Percentiles rank a stretch among this genome's conserved stretches.
Conservation (phyloP, 805 yeast genomes). For the Groenewaldozyma salmanticensis region DNA sequence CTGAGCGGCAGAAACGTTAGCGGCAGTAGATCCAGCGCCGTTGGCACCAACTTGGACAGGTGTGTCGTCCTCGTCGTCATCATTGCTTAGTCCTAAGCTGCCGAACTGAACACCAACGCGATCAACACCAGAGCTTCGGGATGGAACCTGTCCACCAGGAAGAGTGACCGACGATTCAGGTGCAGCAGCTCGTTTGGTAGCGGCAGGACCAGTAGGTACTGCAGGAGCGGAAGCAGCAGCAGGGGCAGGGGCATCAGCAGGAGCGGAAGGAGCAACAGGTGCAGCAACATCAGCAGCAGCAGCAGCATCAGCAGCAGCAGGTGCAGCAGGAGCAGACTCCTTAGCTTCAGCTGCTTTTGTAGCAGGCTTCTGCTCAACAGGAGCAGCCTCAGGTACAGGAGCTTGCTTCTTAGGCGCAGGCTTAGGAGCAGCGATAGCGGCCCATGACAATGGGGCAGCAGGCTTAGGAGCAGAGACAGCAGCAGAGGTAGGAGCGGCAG, state of each 20-base stretch:
- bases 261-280: slow-evolving; percentile 2
- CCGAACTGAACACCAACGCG: slow-evolving; percentile 57
- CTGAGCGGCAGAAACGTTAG: background rate
- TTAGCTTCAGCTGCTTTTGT: slow-evolving; percentile 31
- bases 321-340: slow-evolving; percentile 8
- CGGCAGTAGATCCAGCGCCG: too few species aligned
- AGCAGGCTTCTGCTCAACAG: slow-evolving; percentile 74
- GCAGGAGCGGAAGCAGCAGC: slow-evolving; percentile 11
- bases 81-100: slow-evolving; percentile 40
- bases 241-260: slow-evolving; percentile 11
- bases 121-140: slow-evolving; percentile 28
- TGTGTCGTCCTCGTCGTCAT: slow-evolving; percentile 29
- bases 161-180: slow-evolving; percentile 37
- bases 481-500: slow-evolving; percentile 3
- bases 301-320: slow-evolving; percentile 9
- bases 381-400: slow-evolving; percentile 19
- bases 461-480: slow-evolving; percentile 9
- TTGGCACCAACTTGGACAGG: too few species aligned
- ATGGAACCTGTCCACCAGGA: slow-evolving; percentile 35
- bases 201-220: slow-evolving; percentile 12
- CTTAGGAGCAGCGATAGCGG: slow-evolving; percentile 13
- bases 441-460: slow-evolving; percentile 7
- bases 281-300: slow-evolving; percentile 10
- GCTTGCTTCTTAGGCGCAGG: slow-evolving; percentile 14
- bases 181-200: slow-evolving; percentile 11